Evolutionary conservation across 2,329 filamentous ascomycete species (phyloP), one percentile per base, ranked within the genome.

Genomic region (Aureobasidium sp.): DNA sequence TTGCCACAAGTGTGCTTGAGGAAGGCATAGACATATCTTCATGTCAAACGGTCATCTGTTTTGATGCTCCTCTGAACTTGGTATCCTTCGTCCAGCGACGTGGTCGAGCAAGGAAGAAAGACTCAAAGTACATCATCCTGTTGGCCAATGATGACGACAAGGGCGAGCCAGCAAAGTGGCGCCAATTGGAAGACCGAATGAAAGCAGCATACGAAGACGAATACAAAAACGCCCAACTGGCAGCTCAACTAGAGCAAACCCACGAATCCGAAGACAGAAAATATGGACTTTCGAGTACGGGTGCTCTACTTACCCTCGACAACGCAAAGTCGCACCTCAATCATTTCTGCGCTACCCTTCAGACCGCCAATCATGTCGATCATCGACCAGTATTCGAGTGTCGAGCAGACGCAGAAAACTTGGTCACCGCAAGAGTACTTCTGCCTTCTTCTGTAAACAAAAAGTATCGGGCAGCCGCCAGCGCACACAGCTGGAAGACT

Each of bases 311-410:
- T 15, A 88, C 88, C 12, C 79, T 91, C 1, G 82, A 89, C 40
- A 89, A 89, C 66, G 88, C 90, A 0, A 83, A 87, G 52, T 74
- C 79, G n/a, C 91, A 94, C 71, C 79, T 97, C 1, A 79, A 89
- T 50, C 90, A 96, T 72, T 95, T 97, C 67, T 97, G 92, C 72
- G 76, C 78, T 0, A 79, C 81, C 0, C 71, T 91, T 0, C 79
- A 82, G 0, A 75, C 76, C 0, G 77, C 77, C 0, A 81, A 83
- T 29, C 90, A 85, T 68, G 78, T 86, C 7, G 84, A 91, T 66
- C 76, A 76, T 19, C 77, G 81, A 1, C 91, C 92, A 0, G 83
- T 88, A 53, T 96, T 91, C 68, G 77, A 84, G 15, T 66, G 29
- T 15, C 77, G 85, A 37, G 70, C 77, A 3, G 70, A 77, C 39